These are phyloP conservation scores for Dictyostelium capitatum DNA, from an alignment of 78 protist genomes.

Conservation along the genomic window DNA sequence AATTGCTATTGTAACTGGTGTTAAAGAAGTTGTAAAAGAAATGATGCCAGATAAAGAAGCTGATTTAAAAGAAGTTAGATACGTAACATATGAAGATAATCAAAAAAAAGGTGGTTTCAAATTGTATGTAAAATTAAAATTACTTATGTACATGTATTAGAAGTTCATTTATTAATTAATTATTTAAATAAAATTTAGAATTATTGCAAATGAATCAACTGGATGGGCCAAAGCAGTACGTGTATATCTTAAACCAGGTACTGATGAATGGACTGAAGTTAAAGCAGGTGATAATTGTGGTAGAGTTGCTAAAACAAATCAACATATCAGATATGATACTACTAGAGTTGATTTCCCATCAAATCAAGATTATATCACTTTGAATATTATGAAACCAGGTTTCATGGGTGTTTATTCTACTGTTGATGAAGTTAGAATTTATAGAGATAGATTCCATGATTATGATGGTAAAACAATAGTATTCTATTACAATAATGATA, in stretches of 20 bases:
- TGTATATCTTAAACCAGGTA: neutral
- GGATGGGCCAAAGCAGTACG: slow-evolving; percentile 1
- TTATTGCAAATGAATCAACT: neutral
- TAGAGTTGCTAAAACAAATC: neutral
- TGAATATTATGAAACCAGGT: neutral
- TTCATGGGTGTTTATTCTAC: neutral
- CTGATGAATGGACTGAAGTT: neutral
- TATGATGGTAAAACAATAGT: neutral
- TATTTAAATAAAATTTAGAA: neutral
- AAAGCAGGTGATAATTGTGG: neutral
- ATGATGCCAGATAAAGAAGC: neutral
- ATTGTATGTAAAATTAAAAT: slow-evolving; percentile 13
- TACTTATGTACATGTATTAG: too few species aligned
- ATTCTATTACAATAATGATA: neutral
- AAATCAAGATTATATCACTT: neutral
- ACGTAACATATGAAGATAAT: neutral
- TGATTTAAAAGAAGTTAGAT: neutral
- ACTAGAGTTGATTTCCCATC: neutral
- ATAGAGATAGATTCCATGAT: neutral
- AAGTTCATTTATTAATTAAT: neutral
- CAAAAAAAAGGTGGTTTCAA: neutral
- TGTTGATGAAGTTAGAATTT: neutral
- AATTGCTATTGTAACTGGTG: neutral
- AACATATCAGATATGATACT: neutral
- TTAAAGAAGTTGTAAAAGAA: neutral